Conservation (phyloP, 495 filamentous ascomycete species). For the Aspergillus kassunensis region DNA sequence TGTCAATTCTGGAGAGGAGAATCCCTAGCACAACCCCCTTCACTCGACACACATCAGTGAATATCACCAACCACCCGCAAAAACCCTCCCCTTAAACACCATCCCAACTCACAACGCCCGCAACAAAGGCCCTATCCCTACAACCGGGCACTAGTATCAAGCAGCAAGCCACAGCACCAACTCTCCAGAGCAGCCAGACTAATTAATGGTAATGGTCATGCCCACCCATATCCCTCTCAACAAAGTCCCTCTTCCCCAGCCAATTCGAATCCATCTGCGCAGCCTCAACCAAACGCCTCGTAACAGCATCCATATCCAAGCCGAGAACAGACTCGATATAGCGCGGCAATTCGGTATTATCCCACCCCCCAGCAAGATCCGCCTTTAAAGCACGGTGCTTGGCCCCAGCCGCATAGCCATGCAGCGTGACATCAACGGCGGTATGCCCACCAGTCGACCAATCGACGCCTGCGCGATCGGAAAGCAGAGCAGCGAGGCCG, state of each 20-base stretch:
- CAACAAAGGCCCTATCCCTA: no score
- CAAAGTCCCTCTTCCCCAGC: not conserved
- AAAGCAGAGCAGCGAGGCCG: not conserved
- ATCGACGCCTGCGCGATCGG: not conserved
- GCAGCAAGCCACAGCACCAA: no score
- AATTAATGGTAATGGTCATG: no score
- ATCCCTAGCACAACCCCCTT: no score
- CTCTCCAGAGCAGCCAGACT: no score
- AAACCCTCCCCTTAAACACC: no score
- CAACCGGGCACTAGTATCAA: no score
- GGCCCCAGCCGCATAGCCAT: not conserved
- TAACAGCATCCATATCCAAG: constrained; percentile 4
- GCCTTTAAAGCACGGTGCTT: constrained; percentile 1
- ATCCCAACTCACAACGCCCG: no score
- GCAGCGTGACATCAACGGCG: constrained; percentile 6
- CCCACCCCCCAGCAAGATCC: constrained; percentile 4
- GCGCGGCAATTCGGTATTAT: constrained; percentile 6
- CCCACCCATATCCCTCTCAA: not conserved
- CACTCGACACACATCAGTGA: no score
- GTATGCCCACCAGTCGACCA: constrained; percentile 5
- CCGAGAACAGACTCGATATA: constrained; percentile 2
- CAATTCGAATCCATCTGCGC: not conserved
- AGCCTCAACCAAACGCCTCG: not conserved
- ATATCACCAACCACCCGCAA: no score
- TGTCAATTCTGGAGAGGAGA: no score